A percentile compares a stretch with the other conserved stretches of the same genome.
Conservation (phyloP, 1,284 basidiomycete genomes). For the Sanghuangporus weigelae region DNA sequence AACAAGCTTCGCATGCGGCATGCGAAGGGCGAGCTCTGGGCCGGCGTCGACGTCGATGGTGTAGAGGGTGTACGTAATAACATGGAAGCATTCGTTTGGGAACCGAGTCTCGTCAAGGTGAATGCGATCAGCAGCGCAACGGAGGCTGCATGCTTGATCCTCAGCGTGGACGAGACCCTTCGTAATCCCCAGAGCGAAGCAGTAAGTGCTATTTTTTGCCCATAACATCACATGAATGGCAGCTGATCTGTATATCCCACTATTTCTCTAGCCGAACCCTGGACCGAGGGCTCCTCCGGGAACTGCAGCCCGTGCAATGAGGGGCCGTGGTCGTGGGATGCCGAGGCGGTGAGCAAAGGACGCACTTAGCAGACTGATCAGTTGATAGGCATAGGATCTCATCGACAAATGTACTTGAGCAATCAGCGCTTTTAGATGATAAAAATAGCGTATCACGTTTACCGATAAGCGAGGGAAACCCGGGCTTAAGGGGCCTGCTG, state of each 20-base stretch:
- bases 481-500: neutral
- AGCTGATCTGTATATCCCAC: conserved; percentile 18
- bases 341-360: conserved; percentile 48
- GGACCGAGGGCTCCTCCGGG: conserved; percentile 85
- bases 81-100: conserved; percentile 98
- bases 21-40: conserved; percentile 84
- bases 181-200: conserved; percentile 89
- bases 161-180: conserved; percentile 94
- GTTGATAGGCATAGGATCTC: conserved; percentile 6
- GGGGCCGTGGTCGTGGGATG: conserved; percentile 78
- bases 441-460: neutral
- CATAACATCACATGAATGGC: conserved; percentile 10
- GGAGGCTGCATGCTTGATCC: conserved; percentile 93
- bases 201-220: conserved; percentile 39
- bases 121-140: conserved; percentile 94
- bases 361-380: neutral
- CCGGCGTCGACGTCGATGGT: conserved; percentile 93
- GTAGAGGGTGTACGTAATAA: conserved; percentile 88
- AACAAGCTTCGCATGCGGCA: conserved; percentile 98
- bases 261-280: conserved; percentile 47
- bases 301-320: conserved; percentile 74
- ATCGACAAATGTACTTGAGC: conserved; percentile 2
- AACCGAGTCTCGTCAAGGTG: conserved; percentile 91
- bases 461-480: neutral
- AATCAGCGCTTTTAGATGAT: neutral